These are phyloP conservation scores for Dalbergia cultrata DNA, from an alignment of 306 rosid genomes.

Conservation along the genomic window DNA sequence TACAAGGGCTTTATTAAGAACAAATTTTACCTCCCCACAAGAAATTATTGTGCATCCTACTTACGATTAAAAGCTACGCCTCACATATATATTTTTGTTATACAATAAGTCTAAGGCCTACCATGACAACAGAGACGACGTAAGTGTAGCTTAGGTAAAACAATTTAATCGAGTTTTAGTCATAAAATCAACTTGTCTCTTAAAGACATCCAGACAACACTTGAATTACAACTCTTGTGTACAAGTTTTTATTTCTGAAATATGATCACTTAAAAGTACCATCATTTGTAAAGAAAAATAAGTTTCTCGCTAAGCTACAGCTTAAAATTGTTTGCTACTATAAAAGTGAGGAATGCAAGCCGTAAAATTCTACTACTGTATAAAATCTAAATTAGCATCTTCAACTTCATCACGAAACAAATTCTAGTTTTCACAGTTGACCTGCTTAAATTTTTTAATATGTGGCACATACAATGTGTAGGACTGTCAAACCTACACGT, in stretches of 20 bases:
- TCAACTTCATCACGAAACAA: no score
- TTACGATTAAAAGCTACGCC: no score
- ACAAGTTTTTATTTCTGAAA: not conserved
- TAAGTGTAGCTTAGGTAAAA: no score
- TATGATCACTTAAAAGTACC: not conserved
- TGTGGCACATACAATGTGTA: not conserved
- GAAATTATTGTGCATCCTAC: no score
- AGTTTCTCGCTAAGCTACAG: constrained; percentile 11
- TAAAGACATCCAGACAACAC: not conserved
- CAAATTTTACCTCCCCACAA: no score
- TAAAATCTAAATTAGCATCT: no score
- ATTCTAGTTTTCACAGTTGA: not conserved
- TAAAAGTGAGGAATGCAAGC: not conserved
- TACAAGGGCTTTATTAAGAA: no score
- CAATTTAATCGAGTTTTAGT: no score
- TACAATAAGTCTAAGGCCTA: no score
- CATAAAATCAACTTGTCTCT: no score
- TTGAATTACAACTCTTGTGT: not conserved
- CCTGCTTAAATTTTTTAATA: not conserved
- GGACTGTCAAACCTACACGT: not conserved
- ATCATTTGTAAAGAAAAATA: not conserved
- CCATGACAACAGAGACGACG: no score
- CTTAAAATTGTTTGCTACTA: not conserved
- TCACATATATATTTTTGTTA: no score
- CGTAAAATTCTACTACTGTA: not conserved